Base-by-base conservation (phyloP, 257 asterid species). In the Plectranthus barbatus region DNA sequence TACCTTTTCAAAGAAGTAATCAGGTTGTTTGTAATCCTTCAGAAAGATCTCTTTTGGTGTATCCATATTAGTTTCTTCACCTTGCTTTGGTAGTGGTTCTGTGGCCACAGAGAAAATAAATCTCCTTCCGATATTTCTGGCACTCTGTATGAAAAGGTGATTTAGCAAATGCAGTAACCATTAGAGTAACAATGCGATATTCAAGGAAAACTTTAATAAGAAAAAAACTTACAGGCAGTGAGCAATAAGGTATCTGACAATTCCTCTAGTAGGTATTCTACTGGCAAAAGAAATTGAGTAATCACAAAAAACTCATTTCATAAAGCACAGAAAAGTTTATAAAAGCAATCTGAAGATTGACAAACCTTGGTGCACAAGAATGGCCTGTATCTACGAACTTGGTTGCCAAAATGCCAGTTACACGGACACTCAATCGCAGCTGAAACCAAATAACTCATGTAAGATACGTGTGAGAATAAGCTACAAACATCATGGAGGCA, bases 1-100 rank as follows among this genome's bases (percentile, higher is more conserved):
- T 82, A 90, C 97, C 79, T 79, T 71, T 18, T 93, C 97, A 66
- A 93, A 90, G 62, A 74, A 90, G 76, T 87, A 93, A 65, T 83
- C 91, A 17, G 99, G 96, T 72, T 83, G 89, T 76, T 87, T 87
- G 85, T 90, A 90, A 72, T 93, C 99, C 85, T 90, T 93, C 14
- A 93, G 46, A 37, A 68, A 93, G 26, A 93, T 90, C 84, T 93
- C 99, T 73, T 85, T 90, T 67, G 96, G 97, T 54, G 81, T 24
- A 64, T 85, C 95, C 99, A 90, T 89, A 9, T 36, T 72, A 42
- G 83, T 68, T 69, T 91, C 96, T 74, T 81, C 95, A 18, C 62
- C 79, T 82, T 77, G 84, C 73, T 82, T 85, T 7, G 89, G 58
- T 49, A 69, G 45, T 54, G 81, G 71, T 67, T 87, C 94, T 63